Evolutionary conservation across 2,329 filamentous ascomycete genomes (phyloP), one percentile per base, ranked within the genome.

Genomic region (Epichloe gansuensis): DNA sequence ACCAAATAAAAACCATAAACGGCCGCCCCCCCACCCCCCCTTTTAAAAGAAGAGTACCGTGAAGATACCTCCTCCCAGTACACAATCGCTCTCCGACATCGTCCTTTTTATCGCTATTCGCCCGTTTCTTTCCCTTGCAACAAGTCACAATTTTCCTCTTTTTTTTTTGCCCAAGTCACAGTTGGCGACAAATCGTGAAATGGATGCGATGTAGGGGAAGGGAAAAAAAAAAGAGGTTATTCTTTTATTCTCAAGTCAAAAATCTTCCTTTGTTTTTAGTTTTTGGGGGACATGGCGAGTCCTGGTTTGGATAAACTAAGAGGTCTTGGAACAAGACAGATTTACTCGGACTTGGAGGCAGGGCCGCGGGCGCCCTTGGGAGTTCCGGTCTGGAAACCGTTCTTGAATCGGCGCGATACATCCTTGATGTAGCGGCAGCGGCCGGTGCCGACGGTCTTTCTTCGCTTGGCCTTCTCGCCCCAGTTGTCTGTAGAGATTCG

Each of bases 381-480:
- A 65, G 80, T 74, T 70, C 93, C 93, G 64, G 76, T 82, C 79
- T 87, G 91, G 88, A 98, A 98, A 66, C 89, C 90, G 78, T 98
- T 98, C 81, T 73, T 89, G 84, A 95, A 95, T 77, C 83, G 83
- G 74, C 93, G 85, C 71, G 89, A 79, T 71, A 98, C 84, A 68
- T 80, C 81, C 82, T 94, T 95, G 72, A 98, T 82, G 78, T 90
- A 88, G 71, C 89, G 84, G 85, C 90, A 93, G 75, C 93, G 88
- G 74, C 93, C 93, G 70, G 89, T 91, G 68, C 93, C 93, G 72
- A 87, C 91, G 70, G 91, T 96, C 90, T 96, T 97, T 86, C 93
- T 94, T 75, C 93, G 82, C 89, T 97, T 97, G 68, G 90, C 91
- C 87, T 98, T 98, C 84, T 97, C 91, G 74, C 87, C 83, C 93